A percentile compares a stretch with the other conserved stretches of the same genome.
These are phyloP conservation scores for Phytophthora hibernalis DNA, from an alignment of 352 stramenopile species.

Conservation along the genomic window DNA sequence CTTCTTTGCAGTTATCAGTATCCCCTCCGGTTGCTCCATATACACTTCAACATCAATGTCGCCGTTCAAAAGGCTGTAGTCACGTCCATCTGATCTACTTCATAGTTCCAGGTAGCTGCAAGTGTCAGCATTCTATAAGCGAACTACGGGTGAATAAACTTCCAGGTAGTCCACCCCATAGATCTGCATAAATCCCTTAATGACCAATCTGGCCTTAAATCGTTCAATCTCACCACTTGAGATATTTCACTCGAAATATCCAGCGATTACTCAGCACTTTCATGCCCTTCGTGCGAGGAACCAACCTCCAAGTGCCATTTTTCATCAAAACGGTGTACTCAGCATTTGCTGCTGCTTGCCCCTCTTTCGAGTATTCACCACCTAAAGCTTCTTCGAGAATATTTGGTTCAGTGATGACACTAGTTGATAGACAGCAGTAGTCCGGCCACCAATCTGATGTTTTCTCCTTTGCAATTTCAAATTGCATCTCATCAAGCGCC, in stretches of 20 bases:
- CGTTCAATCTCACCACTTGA: slow-evolving; percentile 3
- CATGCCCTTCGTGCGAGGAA: slow-evolving; percentile 9
- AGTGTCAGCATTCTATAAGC: no score
- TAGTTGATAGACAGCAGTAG: slow-evolving; percentile 7
- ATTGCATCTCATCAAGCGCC: background rate
- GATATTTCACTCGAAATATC: slow-evolving; percentile 15
- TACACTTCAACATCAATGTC: slow-evolving; percentile 27
- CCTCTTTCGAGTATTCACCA: background rate
- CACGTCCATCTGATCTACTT: slow-evolving; percentile 9
- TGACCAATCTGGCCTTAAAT: slow-evolving; percentile 11
- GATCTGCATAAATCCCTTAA: slow-evolving; percentile 15
- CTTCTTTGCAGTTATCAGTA: slow-evolving; percentile 16
- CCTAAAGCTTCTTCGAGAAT: slow-evolving; percentile 4
- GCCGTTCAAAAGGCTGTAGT: slow-evolving; percentile 13
- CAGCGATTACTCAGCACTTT: slow-evolving; percentile 17
- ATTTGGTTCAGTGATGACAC: background rate
- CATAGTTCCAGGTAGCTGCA: background rate
- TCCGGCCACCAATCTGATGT: slow-evolving; percentile 16
- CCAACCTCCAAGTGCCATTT: slow-evolving; percentile 15
- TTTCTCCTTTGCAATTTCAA: slow-evolving; percentile 10
- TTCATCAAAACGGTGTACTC: slow-evolving; percentile 4
- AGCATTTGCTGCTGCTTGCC: background rate
- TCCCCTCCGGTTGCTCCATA: slow-evolving; percentile 32
- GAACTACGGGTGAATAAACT: background rate
- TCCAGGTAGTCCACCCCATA: background rate